These are phyloP conservation scores for Breviolum minutum DNA, from an alignment of 73 alveolate species.

Conservation along the genomic window DNA sequence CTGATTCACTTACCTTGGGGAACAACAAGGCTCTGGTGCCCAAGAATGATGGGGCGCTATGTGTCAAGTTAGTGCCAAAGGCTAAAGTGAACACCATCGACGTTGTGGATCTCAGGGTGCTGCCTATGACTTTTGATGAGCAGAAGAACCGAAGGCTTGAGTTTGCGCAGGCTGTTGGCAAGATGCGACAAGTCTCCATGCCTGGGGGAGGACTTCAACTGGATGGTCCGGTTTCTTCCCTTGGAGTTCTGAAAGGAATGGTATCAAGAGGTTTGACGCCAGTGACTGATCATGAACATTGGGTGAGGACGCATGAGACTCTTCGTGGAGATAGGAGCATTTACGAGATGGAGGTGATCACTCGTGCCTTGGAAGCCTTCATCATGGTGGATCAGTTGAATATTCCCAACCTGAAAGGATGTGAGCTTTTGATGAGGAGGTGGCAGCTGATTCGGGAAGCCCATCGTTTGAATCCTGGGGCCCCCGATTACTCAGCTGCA, in stretches of 20 bases:
- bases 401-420: background rate
- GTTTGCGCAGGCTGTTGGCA: background rate
- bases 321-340: background rate
- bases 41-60: background rate
- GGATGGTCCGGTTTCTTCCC: background rate
- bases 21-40: background rate
- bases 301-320: no score
- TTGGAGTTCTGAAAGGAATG: background rate
- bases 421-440: conserved; percentile 10
- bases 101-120: background rate
- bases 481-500: background rate
- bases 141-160: background rate
- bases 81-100: background rate
- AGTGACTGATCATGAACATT: background rate
- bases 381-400: background rate
- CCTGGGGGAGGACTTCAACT: background rate
- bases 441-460: conserved; percentile 60
- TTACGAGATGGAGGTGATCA: conserved; percentile 46
- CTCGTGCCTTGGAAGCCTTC: conserved; percentile 36
- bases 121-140: background rate
- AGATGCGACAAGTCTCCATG: background rate
- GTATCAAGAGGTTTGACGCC: background rate
- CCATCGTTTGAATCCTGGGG: background rate
- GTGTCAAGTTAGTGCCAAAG: background rate
- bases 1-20: background rate